Evolutionary conservation across 1,139 yeast genomes (phyloP), one percentile per base, ranked within the genome.

Genomic region (Saccharomyces hybrid): DNA sequence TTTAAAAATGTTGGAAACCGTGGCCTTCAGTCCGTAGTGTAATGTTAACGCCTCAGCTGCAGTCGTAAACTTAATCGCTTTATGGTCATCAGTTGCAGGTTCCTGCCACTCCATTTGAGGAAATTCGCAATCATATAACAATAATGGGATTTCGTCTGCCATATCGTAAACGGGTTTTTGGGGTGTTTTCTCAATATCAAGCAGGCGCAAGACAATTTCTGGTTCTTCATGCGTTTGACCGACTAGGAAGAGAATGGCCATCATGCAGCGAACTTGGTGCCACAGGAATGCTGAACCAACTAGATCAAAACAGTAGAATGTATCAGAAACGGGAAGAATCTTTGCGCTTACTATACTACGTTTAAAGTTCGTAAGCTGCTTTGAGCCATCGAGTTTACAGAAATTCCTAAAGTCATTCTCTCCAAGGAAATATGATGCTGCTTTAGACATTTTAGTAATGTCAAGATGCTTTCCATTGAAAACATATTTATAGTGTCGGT

Each of bases 211-310:
- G 1, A 95, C 75, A 1, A 90, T 68, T 0, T 71, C 67, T 0
- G 88, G 84, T 0, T 69, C 57, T 69, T 95, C 99, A 29, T 81
- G 76, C 16, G 75, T 76, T 68, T 90, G 96, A 0, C 96, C 99
- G 4, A 91, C 82, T 26, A 85, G 71, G 54, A 95, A 81, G 53
- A 95, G 69, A 6, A 88, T 76, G 0, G 96, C 96, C 73, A 90
- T 81, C 96, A 95, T 93, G 61, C 96, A 90, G 52, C 99, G 79
- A 25, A 95, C 99, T 69, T 95, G 99, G 68, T 95, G 98, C 99
- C 99, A 95, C 56, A 95, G 73, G 63, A 95, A 95, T 6, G 99
- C 99, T 2, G 88, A 76, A 0, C 99, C 99, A 59, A 81, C 78
- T 53, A 93, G 73, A 66, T 90, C 91, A 67, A 93, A 84, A 56